These are phyloP conservation scores for Liquidambar formosana DNA, from an alignment of 164 flowering plant genomes.

Conservation along the genomic window DNA sequence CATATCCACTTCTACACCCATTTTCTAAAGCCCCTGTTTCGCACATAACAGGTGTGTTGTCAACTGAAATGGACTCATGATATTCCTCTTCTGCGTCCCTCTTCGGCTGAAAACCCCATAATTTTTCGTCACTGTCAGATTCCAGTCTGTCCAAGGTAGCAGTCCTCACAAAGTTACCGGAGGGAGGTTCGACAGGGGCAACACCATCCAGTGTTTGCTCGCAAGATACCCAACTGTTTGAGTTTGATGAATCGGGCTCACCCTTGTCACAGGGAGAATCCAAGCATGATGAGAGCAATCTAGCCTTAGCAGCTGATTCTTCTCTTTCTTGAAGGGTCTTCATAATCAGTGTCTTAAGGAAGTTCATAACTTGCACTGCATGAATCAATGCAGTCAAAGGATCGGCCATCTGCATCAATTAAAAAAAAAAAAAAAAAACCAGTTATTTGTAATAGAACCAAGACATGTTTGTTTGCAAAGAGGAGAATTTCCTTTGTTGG, in stretches of 20 bases:
- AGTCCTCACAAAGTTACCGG: conserved; percentile 24
- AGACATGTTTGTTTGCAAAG: neutral
- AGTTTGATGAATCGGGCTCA: conserved; percentile 12
- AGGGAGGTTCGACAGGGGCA: conserved; percentile 8
- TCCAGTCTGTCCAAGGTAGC: conserved; percentile 37
- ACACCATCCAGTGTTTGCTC: conserved; percentile 18
- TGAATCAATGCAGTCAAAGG: conserved; percentile 74
- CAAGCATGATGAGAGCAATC: conserved; percentile 25
- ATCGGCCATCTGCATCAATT: conserved; percentile 65
- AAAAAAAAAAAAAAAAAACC: neutral
- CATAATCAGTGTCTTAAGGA: conserved; percentile 57
- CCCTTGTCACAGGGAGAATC: conserved; percentile 16
- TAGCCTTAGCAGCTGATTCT: conserved; percentile 27
- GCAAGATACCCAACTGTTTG: conserved; percentile 2
- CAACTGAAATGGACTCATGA: conserved; percentile 26
- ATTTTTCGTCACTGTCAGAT: conserved; percentile 37
- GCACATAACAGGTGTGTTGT: conserved; percentile 16
- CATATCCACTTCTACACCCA: conserved; percentile 30
- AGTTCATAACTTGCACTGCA: conserved; percentile 82
- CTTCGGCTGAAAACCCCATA: conserved; percentile 37
- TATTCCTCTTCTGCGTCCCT: conserved; percentile 35
- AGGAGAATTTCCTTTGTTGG: neutral
- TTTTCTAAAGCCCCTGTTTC: conserved; percentile 21
- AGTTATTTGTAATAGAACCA: neutral
- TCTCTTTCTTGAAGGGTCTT: conserved; percentile 48